Conservation (phyloP, 305 asterid genomes). For the Fraxinus paxiana region DNA sequence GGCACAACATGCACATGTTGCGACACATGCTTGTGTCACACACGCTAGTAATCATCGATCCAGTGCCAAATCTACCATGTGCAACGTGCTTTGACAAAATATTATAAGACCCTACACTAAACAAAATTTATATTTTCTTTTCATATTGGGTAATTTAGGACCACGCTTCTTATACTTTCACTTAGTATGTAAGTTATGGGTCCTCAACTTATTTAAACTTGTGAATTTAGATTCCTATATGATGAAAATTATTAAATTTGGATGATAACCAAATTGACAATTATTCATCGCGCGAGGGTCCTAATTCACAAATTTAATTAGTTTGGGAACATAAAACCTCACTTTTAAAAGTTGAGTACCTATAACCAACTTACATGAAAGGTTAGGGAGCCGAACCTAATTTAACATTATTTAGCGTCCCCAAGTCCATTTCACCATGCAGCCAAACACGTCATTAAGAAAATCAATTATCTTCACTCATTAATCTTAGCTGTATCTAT, state of each 20-base stretch:
- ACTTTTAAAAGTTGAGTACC: neutral
- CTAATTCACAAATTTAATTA: neutral
- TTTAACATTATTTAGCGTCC: neutral
- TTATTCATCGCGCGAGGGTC: neutral
- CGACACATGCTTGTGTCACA: neutral
- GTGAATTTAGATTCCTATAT: neutral
- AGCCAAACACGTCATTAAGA: neutral
- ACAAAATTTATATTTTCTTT: neutral
- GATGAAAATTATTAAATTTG: no score
- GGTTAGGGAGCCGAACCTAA: neutral
- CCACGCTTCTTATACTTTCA: neutral
- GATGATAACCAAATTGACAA: neutral
- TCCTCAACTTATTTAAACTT: neutral
- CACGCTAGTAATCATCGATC: neutral
- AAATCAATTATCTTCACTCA: neutral
- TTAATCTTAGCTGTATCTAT: conserved; percentile 21
- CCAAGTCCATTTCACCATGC: neutral
- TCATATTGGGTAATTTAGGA: neutral
- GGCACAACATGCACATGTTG: neutral
- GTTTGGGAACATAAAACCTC: neutral
- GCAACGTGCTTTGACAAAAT: neutral
- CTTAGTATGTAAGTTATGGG: no score
- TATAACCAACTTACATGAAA: neutral
- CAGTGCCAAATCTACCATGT: neutral
- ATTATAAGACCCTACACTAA: neutral